phyloP scores from a whole-genome alignment of 495 filamentous ascomycete genomes.

The Pseudotulostoma volvatum region DNA sequence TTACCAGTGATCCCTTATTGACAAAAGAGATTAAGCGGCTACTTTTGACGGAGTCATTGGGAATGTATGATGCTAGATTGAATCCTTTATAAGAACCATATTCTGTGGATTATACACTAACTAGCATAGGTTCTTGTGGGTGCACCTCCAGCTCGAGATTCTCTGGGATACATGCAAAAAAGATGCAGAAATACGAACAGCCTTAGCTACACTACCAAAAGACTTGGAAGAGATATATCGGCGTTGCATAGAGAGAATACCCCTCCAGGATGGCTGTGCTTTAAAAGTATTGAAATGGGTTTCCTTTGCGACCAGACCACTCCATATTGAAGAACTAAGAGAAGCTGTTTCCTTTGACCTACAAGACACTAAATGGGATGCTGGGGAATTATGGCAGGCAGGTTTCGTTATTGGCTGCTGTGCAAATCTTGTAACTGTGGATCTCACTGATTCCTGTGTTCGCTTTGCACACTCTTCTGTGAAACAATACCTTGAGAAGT shows the following conservation, averaged over 20 bases:
- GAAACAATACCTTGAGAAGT: conserved; percentile 16
- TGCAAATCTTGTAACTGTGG: conserved; percentile 16
- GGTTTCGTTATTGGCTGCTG: conserved; percentile 15
- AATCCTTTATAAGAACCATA: no score
- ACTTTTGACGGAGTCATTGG: conserved; percentile 7
- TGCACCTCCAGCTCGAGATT: no score
- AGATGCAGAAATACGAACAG: no score
- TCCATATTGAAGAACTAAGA: no score
- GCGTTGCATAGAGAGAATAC: no score
- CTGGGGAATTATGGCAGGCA: conserved; percentile 8
- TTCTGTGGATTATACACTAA: no score
- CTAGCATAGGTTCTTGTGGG: no score
- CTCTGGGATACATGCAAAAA: no score
- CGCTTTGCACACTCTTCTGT: no score
- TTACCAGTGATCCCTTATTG: conserved; percentile 8
- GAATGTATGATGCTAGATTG: conserved; percentile 10
- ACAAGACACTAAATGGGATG: conserved; percentile 12
- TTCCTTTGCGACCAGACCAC: conserved; percentile 13
- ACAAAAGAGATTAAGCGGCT: conserved; percentile 5
- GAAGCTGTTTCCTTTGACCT: conserved; percentile 17
- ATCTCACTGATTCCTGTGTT: conserved; percentile 11
- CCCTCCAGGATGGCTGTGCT: no score
- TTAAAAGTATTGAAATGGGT: conserved; percentile 14
- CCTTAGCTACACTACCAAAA: no score
- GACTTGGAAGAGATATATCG: no score